Evolutionary conservation across 2,329 filamentous ascomycete genomes (phyloP).

Genomic region (Cladophialophora chaetospira): DNA sequence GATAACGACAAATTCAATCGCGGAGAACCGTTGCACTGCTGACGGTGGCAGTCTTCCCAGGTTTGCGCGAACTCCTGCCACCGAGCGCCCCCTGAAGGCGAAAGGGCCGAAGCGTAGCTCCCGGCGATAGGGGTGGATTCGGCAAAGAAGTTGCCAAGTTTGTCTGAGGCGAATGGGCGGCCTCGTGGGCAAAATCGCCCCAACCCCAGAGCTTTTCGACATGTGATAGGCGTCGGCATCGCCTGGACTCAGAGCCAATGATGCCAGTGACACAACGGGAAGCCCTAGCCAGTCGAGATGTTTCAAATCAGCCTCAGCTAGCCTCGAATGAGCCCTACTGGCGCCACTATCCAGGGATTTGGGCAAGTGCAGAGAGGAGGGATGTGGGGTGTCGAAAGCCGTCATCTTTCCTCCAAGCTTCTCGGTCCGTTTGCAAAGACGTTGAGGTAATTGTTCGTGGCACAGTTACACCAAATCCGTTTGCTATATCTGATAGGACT

Average conservation of each 20-base stretch:
- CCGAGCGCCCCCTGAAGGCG: too few species aligned
- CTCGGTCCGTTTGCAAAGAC: not conserved
- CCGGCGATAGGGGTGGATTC: slow-evolving; percentile 2
- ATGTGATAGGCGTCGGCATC: slow-evolving; percentile 2
- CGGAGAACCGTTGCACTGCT: not conserved
- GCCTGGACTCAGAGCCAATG: not conserved
- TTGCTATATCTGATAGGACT: not conserved
- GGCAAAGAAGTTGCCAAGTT: not conserved
- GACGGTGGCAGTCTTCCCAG: not conserved
- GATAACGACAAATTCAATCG: not conserved
- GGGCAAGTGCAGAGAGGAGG: slow-evolving; percentile 1
- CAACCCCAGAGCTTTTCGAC: not conserved
- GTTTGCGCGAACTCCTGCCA: not conserved
- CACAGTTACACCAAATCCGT: not conserved
- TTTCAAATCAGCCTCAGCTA: slow-evolving; percentile 15
- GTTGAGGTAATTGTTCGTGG: not conserved
- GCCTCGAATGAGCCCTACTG: not conserved
- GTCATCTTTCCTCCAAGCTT: not conserved
- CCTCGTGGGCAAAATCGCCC: not conserved
- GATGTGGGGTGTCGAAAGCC: not conserved
- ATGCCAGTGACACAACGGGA: not conserved
- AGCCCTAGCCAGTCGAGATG: not conserved
- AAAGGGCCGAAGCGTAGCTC: slow-evolving; percentile 18
- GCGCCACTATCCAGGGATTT: slow-evolving; percentile 1
- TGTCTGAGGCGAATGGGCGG: slow-evolving; percentile 6